These are phyloP conservation scores for Mercurialis annua DNA, from an alignment of 345 rosid genomes.

Conservation along the genomic window DNA sequence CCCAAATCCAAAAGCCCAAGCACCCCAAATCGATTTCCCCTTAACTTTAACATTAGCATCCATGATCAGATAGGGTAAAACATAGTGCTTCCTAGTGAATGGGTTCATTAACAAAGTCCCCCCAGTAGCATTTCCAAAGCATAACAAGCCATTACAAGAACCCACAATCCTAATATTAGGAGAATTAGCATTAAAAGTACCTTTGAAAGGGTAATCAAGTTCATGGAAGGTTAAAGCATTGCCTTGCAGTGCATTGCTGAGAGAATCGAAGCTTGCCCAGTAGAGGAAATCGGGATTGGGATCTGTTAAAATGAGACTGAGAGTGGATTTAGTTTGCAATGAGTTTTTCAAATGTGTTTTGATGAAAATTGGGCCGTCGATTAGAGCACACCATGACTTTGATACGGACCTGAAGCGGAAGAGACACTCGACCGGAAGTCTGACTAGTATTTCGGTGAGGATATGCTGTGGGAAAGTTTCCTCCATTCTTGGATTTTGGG, in stretches of 20 bases:
- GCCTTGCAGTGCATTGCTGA: no score
- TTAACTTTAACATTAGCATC: neutral
- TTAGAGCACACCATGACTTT: neutral
- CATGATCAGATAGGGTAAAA: neutral
- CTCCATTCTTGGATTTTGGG: neutral
- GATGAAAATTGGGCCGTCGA: neutral
- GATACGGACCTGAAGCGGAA: conserved; percentile 7
- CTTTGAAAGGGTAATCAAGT: neutral
- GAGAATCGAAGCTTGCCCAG: neutral
- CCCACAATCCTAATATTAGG: neutral
- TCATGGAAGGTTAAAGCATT: neutral
- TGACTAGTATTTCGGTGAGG: neutral
- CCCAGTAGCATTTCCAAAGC: neutral
- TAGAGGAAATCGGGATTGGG: neutral
- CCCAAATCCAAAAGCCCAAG: conserved; percentile 5
- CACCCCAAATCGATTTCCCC: neutral
- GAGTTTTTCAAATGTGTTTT: conserved; percentile 2
- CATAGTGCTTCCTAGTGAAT: neutral
- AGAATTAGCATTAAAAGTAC: neutral
- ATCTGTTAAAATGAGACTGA: neutral
- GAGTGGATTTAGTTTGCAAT: neutral
- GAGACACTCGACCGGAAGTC: neutral
- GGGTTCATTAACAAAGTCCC: neutral
- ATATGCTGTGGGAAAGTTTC: neutral
- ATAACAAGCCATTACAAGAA: conserved; percentile 6